Conservation (phyloP, 352 stramenopile species). For the Pythium plurisporium region DNA sequence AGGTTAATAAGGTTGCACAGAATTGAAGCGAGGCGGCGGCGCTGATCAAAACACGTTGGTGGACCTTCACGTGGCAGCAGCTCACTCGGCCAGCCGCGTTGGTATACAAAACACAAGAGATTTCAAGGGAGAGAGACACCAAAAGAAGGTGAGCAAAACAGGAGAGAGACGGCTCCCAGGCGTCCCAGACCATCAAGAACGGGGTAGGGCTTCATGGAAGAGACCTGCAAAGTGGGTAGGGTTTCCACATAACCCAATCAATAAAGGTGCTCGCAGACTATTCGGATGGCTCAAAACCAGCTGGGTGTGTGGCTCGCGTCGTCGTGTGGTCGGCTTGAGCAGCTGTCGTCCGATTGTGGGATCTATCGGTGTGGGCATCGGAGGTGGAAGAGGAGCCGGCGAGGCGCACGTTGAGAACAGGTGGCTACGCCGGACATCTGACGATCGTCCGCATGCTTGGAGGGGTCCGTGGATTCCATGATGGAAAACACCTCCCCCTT, state of each 20-base stretch:
- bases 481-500: not conserved
- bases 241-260: conserved; percentile 2
- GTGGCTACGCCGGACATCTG: conserved; percentile 19
- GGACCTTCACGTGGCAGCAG: conserved; percentile 24
- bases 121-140: conserved; percentile 10
- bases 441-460: conserved; percentile 4
- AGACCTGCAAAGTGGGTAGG: conserved; percentile 14
- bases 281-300: conserved; percentile 21
- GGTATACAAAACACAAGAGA: conserved; percentile 16
- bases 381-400: conserved; percentile 18
- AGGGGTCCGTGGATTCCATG: too few species aligned
- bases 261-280: not conserved
- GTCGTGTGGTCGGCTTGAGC: conserved; percentile 15
- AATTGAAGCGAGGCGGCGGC: conserved; percentile 22
- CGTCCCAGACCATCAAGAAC: conserved; percentile 12
- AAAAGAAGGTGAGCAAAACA: not conserved
- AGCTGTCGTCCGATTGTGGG: conserved; percentile 11
- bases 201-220: conserved; percentile 19
- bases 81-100: conserved; percentile 5
- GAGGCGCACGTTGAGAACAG: conserved; percentile 7
- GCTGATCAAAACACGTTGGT: conserved; percentile 11
- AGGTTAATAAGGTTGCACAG: not conserved
- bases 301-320: conserved; percentile 5
- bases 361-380: not conserved
- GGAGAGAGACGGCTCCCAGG: conserved; percentile 20